These are phyloP conservation scores for Eucalyptus tenuipes DNA, from an alignment of 345 rosid genomes.

Conservation along the genomic window DNA sequence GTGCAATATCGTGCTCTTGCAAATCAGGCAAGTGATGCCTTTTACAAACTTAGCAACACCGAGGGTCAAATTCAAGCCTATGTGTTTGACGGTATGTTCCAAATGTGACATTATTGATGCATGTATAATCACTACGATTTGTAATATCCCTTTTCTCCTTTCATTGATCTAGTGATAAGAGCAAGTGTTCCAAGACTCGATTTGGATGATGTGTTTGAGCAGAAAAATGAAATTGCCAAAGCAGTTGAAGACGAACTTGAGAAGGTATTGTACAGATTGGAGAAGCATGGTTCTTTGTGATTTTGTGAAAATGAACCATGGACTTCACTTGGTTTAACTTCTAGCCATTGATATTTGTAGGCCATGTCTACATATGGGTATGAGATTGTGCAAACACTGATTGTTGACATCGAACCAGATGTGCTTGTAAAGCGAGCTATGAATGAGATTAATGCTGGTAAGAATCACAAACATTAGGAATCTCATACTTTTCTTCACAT, in stretches of 20 bases:
- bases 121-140: not conserved
- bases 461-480: not conserved
- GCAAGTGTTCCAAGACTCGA: conserved; percentile 17
- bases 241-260: conserved; percentile 28
- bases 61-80: conserved; percentile 30
- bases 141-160: not conserved
- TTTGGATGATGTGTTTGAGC: conserved; percentile 26
- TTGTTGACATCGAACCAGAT: conserved; percentile 11
- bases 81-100: conserved; percentile 21
- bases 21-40: conserved; percentile 27
- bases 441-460: conserved; percentile 18
- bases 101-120: not conserved
- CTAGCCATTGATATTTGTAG: not conserved
- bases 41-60: conserved; percentile 28
- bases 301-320: not conserved
- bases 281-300: not conserved
- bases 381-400: conserved; percentile 17
- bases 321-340: not conserved
- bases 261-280: not conserved
- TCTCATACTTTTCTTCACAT: not conserved
- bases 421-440: conserved; percentile 13
- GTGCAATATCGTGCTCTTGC: conserved; percentile 26
- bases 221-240: conserved; percentile 24
- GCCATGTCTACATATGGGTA: conserved; percentile 12
- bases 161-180: conserved; percentile 8